phyloP scores from a whole-genome alignment of 805 yeast species.

The Wickerhamiella occidentalis region DNA sequence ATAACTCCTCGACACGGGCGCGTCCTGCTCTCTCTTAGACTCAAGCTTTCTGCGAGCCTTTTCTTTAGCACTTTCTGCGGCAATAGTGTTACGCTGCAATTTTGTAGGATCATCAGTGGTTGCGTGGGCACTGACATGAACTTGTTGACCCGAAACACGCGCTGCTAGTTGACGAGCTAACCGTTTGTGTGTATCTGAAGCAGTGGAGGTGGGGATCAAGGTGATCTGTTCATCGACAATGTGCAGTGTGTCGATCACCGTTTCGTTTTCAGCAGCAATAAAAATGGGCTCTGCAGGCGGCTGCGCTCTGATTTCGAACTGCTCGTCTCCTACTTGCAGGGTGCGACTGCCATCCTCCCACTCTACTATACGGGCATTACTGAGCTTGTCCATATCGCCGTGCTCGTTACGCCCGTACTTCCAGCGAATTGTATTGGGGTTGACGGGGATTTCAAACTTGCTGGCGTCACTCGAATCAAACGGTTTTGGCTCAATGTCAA shows the following conservation, averaged over 20 bases:
- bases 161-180: slow-evolving; percentile 41
- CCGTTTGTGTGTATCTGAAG: slow-evolving; percentile 67
- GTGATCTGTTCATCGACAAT: slow-evolving; percentile 52
- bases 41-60: slow-evolving; percentile 34
- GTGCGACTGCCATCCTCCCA: slow-evolving; percentile 93
- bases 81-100: slow-evolving; percentile 33
- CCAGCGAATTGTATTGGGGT: slow-evolving; percentile 76
- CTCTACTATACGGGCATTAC: slow-evolving; percentile 78
- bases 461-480: slow-evolving; percentile 42
- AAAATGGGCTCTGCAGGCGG: slow-evolving; percentile 59
- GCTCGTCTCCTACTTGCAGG: slow-evolving; percentile 73
- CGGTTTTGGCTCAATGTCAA: slow-evolving; percentile 73
- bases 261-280: slow-evolving; percentile 54
- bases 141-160: slow-evolving; percentile 22
- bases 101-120: slow-evolving; percentile 36
- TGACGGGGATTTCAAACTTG: slow-evolving; percentile 36
- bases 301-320: slow-evolving; percentile 57
- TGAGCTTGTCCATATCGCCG: slow-evolving; percentile 58
- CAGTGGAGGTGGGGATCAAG: slow-evolving; percentile 83
- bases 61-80: slow-evolving; percentile 29
- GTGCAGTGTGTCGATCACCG: slow-evolving; percentile 58
- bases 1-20: slow-evolving; percentile 6
- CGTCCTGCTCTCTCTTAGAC: slow-evolving; percentile 25
- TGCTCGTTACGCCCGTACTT: slow-evolving; percentile 61
- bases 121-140: slow-evolving; percentile 28